Evolutionary conservation across 2,329 filamentous ascomycete genomes (phyloP).

Genomic region (Xylaria digitata): DNA sequence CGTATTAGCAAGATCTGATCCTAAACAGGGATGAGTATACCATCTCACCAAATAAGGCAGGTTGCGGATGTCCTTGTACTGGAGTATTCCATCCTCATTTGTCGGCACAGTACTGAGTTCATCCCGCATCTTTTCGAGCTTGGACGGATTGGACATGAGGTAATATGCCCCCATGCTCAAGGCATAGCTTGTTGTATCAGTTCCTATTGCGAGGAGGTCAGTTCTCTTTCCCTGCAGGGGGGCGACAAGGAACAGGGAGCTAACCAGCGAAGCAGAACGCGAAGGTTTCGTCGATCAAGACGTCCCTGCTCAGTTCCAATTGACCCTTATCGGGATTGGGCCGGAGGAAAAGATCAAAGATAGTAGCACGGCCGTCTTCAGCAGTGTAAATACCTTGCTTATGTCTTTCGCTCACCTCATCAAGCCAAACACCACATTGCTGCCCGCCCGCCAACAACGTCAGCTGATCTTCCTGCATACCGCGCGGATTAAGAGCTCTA

Average conservation of each 20-base stretch:
- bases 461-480: neutral
- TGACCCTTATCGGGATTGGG: constrained; percentile 30
- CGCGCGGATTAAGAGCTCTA: neutral
- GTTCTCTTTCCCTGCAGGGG: neutral
- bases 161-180: constrained; percentile 34
- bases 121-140: constrained; percentile 25
- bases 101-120: constrained; percentile 26
- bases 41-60: constrained; percentile 32
- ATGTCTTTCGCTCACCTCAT: constrained; percentile 23
- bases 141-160: constrained; percentile 28
- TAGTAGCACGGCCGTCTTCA: constrained; percentile 24
- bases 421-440: constrained; percentile 33
- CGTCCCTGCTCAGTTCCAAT: constrained; percentile 15
- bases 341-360: constrained; percentile 31
- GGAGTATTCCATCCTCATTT: constrained; percentile 26
- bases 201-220: constrained; percentile 18
- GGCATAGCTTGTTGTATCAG: constrained; percentile 31
- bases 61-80: constrained; percentile 28
- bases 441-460: neutral
- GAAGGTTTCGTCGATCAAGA: constrained; percentile 31
- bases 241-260: neutral
- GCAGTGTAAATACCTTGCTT: constrained; percentile 24
- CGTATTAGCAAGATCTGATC: neutral
- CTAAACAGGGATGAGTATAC: neutral
- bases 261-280: constrained; percentile 33